Percentiles rank a stretch among this genome's conserved stretches.
Evolutionary conservation across 306 rosid genomes (phyloP).

Genomic region (Acacia acuminata): DNA sequence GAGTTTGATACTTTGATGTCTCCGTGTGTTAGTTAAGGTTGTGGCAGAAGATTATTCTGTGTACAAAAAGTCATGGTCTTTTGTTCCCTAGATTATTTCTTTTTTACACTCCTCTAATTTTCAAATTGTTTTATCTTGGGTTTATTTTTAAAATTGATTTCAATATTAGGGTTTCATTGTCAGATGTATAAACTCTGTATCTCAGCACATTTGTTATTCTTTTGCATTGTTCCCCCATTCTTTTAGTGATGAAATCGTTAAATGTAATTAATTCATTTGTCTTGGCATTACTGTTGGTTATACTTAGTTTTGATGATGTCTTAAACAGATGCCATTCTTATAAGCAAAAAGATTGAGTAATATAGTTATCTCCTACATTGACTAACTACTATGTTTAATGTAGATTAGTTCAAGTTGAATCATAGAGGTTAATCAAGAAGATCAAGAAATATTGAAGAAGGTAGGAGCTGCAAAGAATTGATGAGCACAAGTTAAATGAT

Average conservation of each 20-base stretch:
- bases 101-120: background rate
- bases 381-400: too few species aligned
- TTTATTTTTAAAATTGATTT: background rate
- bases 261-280: conserved; percentile 20
- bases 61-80: conserved; percentile 26
- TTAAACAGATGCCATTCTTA: too few species aligned
- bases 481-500: too few species aligned
- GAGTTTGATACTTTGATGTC: background rate
- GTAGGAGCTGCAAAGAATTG: too few species aligned
- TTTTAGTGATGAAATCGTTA: conserved; percentile 11
- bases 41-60: conserved; percentile 10
- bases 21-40: conserved; percentile 8
- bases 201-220: conserved; percentile 20
- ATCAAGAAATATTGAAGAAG: too few species aligned
- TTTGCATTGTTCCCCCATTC: conserved; percentile 20
- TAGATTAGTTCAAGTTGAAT: too few species aligned
- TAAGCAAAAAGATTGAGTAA: too few species aligned
- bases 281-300: too few species aligned
- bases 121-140: background rate
- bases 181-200: background rate
- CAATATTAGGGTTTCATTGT: conserved; percentile 1
- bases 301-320: too few species aligned
- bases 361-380: too few species aligned
- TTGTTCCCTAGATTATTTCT: background rate
- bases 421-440: too few species aligned